Base-by-base conservation (phyloP, 805 yeast genomes). In the Crinitomyces ghanaensis region DNA sequence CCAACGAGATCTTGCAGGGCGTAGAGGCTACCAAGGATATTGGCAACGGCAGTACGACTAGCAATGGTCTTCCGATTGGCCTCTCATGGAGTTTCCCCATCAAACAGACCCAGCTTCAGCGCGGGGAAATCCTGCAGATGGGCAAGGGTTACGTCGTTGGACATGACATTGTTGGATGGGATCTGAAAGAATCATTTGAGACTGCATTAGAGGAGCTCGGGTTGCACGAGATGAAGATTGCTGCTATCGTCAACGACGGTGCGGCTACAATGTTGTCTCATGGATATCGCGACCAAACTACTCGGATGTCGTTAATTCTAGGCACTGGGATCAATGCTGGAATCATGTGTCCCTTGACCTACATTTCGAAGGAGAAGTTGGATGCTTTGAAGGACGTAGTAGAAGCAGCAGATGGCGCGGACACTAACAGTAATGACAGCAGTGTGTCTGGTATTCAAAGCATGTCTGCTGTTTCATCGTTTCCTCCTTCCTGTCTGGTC, bases 241-340 rank as follows among this genome's bases (percentile, higher is more conserved):
- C 72, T 14, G 95, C 95, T 1, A 66, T 85, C 39, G 85, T 93
- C 13, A 85, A 85, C 53, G 95, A 85, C 52, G 81, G 94, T 1
- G 86, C 80, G 7, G 95, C 95, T 26, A 80, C 94, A 5, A 64
- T 84, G 40, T 62, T 85, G 38, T 72, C 93, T 4, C 72, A 84
- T 50, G 79, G 91, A 19, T 84, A 51, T 19, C 12, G 30, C 14
- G 41, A 43, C 20, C 77, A 57, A 59, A 76, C 9, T 32, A 78
- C 94, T 11, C 70, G 73, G 7, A 65, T 85, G 43, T 93, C 94
- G 27, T 75, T 85, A 37, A 84, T 85, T 43, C 82, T 83, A 46
- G 95, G 95, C 45, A 85, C 95, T 1, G 95, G 95, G 49, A 78
- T 93, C 21, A 85, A 85, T 56, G 94, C 54, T n/a, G 40, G 53